A percentile compares a stretch with the other conserved stretches of the same genome.
These are phyloP conservation scores for Spergularia azorica DNA, from an alignment of 179 eudicot species.

Conservation along the genomic window DNA sequence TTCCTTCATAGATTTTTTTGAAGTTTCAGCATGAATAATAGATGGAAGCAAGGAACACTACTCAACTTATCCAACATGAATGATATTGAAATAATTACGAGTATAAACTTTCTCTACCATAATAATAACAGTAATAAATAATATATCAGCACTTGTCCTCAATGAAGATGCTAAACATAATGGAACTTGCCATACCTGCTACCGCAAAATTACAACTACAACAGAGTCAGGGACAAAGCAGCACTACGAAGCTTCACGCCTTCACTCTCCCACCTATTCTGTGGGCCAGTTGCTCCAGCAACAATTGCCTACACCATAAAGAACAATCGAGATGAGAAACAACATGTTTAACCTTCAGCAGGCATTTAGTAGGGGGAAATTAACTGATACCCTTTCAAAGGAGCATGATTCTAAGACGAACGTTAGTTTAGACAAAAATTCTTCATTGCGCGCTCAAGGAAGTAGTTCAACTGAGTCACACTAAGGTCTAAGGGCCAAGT, in stretches of 20 bases:
- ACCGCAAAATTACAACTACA: conserved; percentile 18
- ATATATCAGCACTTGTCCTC: too few relatives aligned
- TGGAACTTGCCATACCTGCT: neutral
- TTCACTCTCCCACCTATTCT: conserved; percentile 74
- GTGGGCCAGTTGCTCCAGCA: conserved; percentile 85
- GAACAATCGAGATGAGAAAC: neutral
- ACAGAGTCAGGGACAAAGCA: conserved; percentile 70
- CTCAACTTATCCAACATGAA: too few relatives aligned
- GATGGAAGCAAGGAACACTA: too few relatives aligned
- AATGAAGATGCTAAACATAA: neutral
- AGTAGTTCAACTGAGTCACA: neutral
- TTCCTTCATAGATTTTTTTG: too few relatives aligned
- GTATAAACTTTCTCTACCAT: too few relatives aligned
- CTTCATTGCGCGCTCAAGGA: neutral
- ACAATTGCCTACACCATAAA: conserved; percentile 54
- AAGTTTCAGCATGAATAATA: too few relatives aligned
- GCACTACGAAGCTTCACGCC: conserved; percentile 96
- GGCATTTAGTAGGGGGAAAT: neutral
- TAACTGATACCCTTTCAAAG: conserved; percentile 3
- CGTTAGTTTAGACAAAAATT: neutral
- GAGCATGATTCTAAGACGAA: neutral
- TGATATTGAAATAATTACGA: too few relatives aligned
- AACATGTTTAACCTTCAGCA: conserved; percentile 1
- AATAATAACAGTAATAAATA: too few relatives aligned
- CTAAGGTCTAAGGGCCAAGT: neutral